Evolutionary conservation across 495 filamentous ascomycete genomes (phyloP), one percentile per base, ranked within the genome.

Genomic region (Penicillium maclennaniae): DNA sequence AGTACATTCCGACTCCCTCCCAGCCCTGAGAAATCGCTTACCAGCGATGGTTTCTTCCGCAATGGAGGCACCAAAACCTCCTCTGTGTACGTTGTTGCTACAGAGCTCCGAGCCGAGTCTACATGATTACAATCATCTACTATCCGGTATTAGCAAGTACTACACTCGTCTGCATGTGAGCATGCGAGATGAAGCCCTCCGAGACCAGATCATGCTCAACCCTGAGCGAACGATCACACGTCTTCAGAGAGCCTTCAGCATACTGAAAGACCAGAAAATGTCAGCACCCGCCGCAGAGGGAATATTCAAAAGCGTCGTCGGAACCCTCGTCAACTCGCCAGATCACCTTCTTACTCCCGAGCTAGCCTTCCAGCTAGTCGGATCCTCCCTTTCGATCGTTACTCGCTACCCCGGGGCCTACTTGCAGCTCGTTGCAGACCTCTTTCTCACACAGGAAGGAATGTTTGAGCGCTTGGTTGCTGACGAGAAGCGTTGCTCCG

Each of bases 111-210:
- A 48, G 6, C 54, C 46, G 17, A 49, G 49, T 4, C 28, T 47
- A 1, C 49, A 57, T 17, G 49, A 57, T 23, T 57, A 48, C 44
- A 43, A 47, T 10, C 54, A 57, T 34, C 48, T 43, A 6, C 44
- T 57, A 0, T 16, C 39, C 6, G 34, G 28, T 1, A 43, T 57
- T 12, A 49, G 48, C 16, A 45, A 40, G 19, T 57, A 57, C 17
- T 48, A 57, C 43, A 20, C 20, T 16, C 47, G 28, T 7, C 39
- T 57, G n/a, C 15, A 25, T 20, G 17, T 5, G 12, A 49, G 34
- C 3, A 57, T 57, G 54, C 16, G 28, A 25, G 28, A 48, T 40
- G 44, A 38, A 21, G n/a, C 37, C 0, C 20, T 53, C 16, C 54
- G 38, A 9, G 54, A 52, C 12, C 47, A 57, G 7, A 28, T 57